phyloP scores from a whole-genome alignment of 2,329 filamentous ascomycete genomes.

The Pestalotiopsis sp. region DNA sequence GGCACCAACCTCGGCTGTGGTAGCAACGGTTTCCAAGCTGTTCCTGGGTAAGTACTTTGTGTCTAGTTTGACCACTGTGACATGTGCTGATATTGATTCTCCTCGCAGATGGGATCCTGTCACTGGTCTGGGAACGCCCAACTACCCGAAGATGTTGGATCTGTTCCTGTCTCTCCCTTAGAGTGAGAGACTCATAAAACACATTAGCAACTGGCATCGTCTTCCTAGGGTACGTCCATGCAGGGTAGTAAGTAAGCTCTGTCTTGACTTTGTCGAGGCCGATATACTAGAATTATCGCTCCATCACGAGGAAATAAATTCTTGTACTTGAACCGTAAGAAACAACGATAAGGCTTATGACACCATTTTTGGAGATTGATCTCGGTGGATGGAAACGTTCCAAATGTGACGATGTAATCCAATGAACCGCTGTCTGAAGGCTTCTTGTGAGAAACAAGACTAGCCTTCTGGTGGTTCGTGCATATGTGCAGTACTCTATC shows the following conservation, averaged over 20 bases:
- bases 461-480: neutral
- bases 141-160: conserved; percentile 26
- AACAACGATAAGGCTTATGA: too few species aligned
- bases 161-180: conserved; percentile 27
- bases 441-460: neutral
- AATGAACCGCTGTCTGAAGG: too few species aligned
- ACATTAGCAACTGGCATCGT: too few species aligned
- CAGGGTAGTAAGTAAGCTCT: too few species aligned
- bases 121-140: conserved; percentile 30
- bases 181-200: neutral
- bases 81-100: neutral
- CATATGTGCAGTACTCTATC: too few species aligned
- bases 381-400: neutral
- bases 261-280: too few species aligned
- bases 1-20: conserved; percentile 29
- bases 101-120: conserved; percentile 26
- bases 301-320: too few species aligned
- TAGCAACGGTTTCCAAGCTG: conserved; percentile 27
- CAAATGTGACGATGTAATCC: neutral
- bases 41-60: conserved; percentile 17
- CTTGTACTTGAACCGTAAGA: too few species aligned
- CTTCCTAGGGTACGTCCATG: too few species aligned
- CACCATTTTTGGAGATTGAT: neutral
- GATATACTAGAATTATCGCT: too few species aligned
- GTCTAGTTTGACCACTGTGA: neutral